Evolutionary conservation across 805 yeast genomes (phyloP).

Genomic region (fission yeast (Schizosaccharomyces pombe)): DNA sequence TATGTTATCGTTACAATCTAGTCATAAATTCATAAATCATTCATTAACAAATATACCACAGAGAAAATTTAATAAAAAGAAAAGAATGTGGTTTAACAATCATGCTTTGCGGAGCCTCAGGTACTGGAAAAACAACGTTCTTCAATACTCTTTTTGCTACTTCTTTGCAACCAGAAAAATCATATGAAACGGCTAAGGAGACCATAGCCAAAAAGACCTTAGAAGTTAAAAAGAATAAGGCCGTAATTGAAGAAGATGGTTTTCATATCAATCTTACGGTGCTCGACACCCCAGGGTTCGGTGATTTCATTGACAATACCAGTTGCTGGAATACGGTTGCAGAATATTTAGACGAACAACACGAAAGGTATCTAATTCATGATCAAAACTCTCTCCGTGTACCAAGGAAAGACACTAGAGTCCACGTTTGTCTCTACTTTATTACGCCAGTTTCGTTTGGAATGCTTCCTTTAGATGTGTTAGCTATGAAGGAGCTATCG

Average conservation of each 20-base stretch:
- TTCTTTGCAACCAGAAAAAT: slow-evolving; percentile 15
- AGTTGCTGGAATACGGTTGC: slow-evolving; percentile 46
- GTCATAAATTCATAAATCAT: not conserved
- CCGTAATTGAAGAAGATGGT: slow-evolving; percentile 34
- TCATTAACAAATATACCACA: not conserved
- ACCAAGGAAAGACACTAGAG: slow-evolving; percentile 34
- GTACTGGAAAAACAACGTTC: slow-evolving; percentile 64
- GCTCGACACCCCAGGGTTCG: slow-evolving; percentile 60
- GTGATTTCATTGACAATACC: slow-evolving; percentile 40
- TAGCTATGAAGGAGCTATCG: slow-evolving; percentile 45
- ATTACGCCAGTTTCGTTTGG: slow-evolving; percentile 44
- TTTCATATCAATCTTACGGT: slow-evolving; percentile 37
- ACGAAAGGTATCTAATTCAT: slow-evolving; percentile 42
- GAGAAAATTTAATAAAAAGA: not conserved
- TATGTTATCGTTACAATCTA: not conserved
- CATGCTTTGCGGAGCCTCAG: slow-evolving; percentile 19
- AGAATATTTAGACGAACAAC: slow-evolving; percentile 60
- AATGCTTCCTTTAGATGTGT: slow-evolving; percentile 43
- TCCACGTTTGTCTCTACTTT: slow-evolving; percentile 72
- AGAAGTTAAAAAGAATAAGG: slow-evolving; percentile 20
- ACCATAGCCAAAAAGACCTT: slow-evolving; percentile 19
- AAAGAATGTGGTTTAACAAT: not conserved
- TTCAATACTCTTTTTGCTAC: slow-evolving; percentile 56
- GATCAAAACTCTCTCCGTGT: slow-evolving; percentile 48
- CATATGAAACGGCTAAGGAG: slow-evolving; percentile 19